Evolutionary conservation across 345 rosid genomes (phyloP).

Genomic region (Populus ilicifolia): DNA sequence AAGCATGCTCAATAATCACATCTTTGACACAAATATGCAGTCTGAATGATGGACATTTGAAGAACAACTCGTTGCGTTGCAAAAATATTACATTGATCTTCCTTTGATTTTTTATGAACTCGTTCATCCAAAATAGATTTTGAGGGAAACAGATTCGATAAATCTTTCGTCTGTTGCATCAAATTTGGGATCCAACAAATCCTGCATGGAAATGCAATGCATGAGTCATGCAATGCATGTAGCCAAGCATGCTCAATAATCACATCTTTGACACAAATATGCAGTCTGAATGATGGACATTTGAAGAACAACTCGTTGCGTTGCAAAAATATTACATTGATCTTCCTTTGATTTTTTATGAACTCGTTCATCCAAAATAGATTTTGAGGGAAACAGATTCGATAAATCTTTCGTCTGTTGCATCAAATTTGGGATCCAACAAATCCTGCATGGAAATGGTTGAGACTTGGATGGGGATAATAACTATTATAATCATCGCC

Average conservation of each 20-base stretch:
- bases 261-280: too few relatives aligned
- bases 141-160: not conserved
- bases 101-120: not conserved
- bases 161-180: not conserved
- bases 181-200: not conserved
- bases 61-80: not conserved
- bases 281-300: not conserved
- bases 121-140: not conserved
- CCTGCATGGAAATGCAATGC: not conserved
- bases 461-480: not conserved
- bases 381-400: not conserved
- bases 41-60: not conserved
- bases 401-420: not conserved
- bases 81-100: not conserved
- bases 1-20: not conserved
- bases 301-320: not conserved
- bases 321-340: not conserved
- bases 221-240: not conserved
- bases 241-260: not conserved
- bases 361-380: not conserved
- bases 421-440: not conserved
- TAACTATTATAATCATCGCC: constrained; percentile 46
- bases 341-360: not conserved
- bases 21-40: too few relatives aligned
- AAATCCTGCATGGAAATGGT: not conserved